phyloP scores from a whole-genome alignment of 768 basidiomycete genomes.

The Xerocomellus dryophilus region DNA sequence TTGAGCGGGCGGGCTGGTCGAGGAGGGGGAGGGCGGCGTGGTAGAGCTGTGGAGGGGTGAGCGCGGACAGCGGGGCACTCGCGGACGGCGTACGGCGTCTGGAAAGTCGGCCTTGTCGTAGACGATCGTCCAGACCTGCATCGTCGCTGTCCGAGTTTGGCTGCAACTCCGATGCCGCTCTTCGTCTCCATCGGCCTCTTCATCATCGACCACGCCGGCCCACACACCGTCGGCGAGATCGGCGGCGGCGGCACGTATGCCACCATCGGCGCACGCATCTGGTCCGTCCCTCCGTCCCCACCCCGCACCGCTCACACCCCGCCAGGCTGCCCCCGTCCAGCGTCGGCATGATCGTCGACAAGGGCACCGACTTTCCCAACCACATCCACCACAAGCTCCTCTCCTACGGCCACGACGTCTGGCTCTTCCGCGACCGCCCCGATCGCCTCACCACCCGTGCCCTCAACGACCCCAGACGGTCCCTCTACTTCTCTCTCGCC shows the following conservation, averaged over 20 bases:
- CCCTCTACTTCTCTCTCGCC: constrained; percentile 10
- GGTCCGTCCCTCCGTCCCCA: constrained; percentile 38
- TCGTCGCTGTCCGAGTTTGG: constrained; percentile 23
- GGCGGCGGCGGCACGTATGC: constrained; percentile 90
- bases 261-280: constrained; percentile 76
- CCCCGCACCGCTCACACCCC: neutral
- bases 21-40: constrained; percentile 54
- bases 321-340: constrained; percentile 60
- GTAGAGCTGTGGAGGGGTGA: constrained; percentile 49
- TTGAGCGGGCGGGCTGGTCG: constrained; percentile 52
- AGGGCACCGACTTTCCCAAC: constrained; percentile 70
- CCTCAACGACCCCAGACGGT: constrained; percentile 74
- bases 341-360: constrained; percentile 83
- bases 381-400: constrained; percentile 53
- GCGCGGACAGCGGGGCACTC: neutral
- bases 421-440: constrained; percentile 66
- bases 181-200: constrained; percentile 85
- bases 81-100: constrained; percentile 34
- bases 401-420: constrained; percentile 70
- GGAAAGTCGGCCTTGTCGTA: constrained; percentile 36
- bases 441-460: constrained; percentile 63
- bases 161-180: constrained; percentile 24
- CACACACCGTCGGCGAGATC: constrained; percentile 54
- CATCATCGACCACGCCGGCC: constrained; percentile 69
- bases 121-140: constrained; percentile 43